These are phyloP conservation scores for Colletotrichum somersetense DNA, from an alignment of 2,329 filamentous ascomycete species.

Conservation along the genomic window DNA sequence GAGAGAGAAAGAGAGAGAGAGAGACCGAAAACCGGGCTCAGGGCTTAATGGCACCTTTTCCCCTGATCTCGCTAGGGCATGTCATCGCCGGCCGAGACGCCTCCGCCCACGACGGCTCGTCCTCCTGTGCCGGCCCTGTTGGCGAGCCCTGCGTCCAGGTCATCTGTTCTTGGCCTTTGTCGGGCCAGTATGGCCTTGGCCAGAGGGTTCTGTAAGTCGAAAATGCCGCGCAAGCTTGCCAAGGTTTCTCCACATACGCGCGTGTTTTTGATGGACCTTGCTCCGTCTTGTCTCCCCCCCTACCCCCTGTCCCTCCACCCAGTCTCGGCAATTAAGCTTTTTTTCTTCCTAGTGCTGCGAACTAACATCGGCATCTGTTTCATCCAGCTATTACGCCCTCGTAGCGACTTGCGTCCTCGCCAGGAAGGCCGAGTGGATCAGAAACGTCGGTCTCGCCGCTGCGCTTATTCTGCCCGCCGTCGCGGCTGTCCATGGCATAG, in stretches of 20 bases:
- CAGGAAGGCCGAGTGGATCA: conserved; percentile 72
- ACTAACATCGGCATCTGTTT: conserved; percentile 16
- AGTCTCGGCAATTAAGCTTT: conserved; percentile 5
- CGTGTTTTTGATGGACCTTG: conserved; percentile 8
- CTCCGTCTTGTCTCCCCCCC: background rate
- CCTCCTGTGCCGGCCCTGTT: conserved; percentile 31
- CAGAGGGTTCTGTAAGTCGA: conserved; percentile 62
- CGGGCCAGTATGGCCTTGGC: conserved; percentile 68
- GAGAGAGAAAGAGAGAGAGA: background rate
- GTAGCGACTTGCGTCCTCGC: conserved; percentile 73
- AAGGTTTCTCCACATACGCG: conserved; percentile 9
- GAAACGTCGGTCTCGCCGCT: conserved; percentile 72
- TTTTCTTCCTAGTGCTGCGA: conserved; percentile 2
- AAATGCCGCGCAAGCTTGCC: background rate
- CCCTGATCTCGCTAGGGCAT: conserved; percentile 13
- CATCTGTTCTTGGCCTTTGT: conserved; percentile 69
- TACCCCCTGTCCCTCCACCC: background rate
- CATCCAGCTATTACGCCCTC: conserved; percentile 70
- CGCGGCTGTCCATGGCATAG: conserved; percentile 73
- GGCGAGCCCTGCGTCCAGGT: conserved; percentile 53
- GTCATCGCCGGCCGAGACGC: conserved; percentile 11
- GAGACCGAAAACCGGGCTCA: background rate
- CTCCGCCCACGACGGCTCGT: conserved; percentile 1
- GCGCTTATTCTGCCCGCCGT: conserved; percentile 73
- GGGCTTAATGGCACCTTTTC: conserved; percentile 6